These are phyloP conservation scores for Protomyces macrosporus DNA, from an alignment of 1,139 yeast species.

Conservation along the genomic window DNA sequence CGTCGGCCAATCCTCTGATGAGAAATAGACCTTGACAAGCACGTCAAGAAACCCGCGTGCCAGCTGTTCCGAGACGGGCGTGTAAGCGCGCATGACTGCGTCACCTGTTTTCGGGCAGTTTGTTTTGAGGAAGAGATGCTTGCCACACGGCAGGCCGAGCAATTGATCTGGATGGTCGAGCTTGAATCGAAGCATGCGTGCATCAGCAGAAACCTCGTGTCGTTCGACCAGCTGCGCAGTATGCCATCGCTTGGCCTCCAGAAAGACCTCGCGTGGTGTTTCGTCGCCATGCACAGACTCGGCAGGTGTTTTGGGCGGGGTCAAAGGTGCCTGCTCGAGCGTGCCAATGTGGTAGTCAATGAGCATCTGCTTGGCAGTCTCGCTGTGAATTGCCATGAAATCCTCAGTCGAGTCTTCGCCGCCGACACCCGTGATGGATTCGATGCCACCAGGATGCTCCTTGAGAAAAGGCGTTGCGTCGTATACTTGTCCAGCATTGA, in stretches of 20 bases:
- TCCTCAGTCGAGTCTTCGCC: constrained; percentile 60
- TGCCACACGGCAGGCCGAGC: constrained; percentile 69
- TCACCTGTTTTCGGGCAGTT: constrained; percentile 30
- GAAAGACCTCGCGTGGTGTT: constrained; percentile 26
- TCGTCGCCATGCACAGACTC: constrained; percentile 5
- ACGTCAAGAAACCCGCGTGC: constrained; percentile 23
- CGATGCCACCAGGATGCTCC: constrained; percentile 69
- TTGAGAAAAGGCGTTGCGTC: constrained; percentile 72
- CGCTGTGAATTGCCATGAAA: constrained; percentile 41
- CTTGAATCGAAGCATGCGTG: constrained; percentile 65
- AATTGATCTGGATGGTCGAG: constrained; percentile 62
- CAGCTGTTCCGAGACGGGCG: constrained; percentile 43
- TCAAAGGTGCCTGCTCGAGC: constrained; percentile 23
- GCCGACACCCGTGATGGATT: constrained; percentile 52
- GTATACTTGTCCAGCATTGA: constrained; percentile 49
- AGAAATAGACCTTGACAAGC: constrained; percentile 33
- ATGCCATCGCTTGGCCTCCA: constrained; percentile 33
- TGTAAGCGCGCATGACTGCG: constrained; percentile 44
- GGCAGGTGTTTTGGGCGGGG: constrained; percentile 16
- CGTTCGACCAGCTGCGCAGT: constrained; percentile 23
- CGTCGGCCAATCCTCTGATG: constrained; percentile 37
- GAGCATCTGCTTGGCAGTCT: constrained; percentile 33
- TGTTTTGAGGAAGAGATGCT: constrained; percentile 57
- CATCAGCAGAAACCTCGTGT: constrained; percentile 38
- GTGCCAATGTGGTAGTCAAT: constrained; percentile 32